Conservation (phyloP, 257 asterid genomes). For the Lycium ferocissimum region DNA sequence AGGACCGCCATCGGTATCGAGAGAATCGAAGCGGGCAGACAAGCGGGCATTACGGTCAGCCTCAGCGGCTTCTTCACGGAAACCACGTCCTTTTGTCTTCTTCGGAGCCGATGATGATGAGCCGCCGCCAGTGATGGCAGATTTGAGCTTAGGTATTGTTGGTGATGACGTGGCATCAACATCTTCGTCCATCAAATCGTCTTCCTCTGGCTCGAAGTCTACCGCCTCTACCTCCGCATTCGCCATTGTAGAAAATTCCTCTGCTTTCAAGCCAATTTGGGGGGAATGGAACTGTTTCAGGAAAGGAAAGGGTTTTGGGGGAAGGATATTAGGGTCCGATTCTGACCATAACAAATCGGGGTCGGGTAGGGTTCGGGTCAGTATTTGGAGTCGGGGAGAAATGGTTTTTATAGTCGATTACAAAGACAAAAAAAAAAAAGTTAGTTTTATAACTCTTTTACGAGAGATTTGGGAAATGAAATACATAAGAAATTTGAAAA, state of each 20-base stretch:
- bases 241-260: slow-evolving; percentile 59
- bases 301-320: too few relatives aligned
- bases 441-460: too few relatives aligned
- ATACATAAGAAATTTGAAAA: too few relatives aligned
- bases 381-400: too few relatives aligned
- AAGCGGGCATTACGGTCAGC: slow-evolving; percentile 90
- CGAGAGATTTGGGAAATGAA: too few relatives aligned
- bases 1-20: slow-evolving; percentile 86
- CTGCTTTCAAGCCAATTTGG: too few relatives aligned
- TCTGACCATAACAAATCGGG: too few relatives aligned
- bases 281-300: too few relatives aligned
- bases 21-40: slow-evolving; percentile 86
- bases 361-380: too few relatives aligned
- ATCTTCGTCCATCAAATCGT: slow-evolving; percentile 95
- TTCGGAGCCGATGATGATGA: slow-evolving; percentile 61
- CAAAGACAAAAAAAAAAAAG: too few relatives aligned
- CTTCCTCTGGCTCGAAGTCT: slow-evolving; percentile 95
- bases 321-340: too few relatives aligned
- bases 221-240: slow-evolving; percentile 79
- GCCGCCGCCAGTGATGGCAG: slow-evolving; percentile 89
- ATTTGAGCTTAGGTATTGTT: slow-evolving; percentile 70
- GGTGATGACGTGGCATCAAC: slow-evolving; percentile 54
- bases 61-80: slow-evolving; percentile 82
- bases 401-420: too few relatives aligned
- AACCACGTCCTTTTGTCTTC: slow-evolving; percentile 97